Evolutionary conservation across 1,139 yeast genomes (phyloP), one percentile per base, ranked within the genome.

Genomic region (Geotrichum reessii): DNA sequence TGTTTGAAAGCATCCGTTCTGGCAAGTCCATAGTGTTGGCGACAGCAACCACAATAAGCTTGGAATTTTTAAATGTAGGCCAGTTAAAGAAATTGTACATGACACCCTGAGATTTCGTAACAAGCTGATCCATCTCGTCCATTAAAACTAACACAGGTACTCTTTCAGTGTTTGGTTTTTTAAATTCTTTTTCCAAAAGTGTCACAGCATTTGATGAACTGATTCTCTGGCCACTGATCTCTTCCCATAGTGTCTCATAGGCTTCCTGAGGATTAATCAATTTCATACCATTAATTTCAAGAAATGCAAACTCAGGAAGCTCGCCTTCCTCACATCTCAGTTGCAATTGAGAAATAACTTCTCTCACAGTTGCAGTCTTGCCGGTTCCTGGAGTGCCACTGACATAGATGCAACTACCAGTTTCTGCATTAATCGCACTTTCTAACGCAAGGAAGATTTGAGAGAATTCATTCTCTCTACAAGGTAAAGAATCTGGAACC

Each of bases 381-480:
- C 99, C 99, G 3, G 95, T 92, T 11, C 99, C 99, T 0, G 99
- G 99, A 0, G 97, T 91, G 1, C 99, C 99, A 72, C 97, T 89
- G 6, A 93, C 84, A 68, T 92, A 93, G 6, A 93, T 74, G 66
- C 97, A 89, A 21, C 93, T 82, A 0, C 99, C 98, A 1, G 86
- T 81, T 51, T 82, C 82, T 19, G 86, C 81, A 57, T 80, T 79
- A 40, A 93, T 82, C 0, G 97, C 90, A 55, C 84, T 79, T 66
- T 90, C 93, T n/a, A 93, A 71, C 53, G 84, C 83, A 57, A 82
- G 72, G 69, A 84, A 87, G 8, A 93, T 76, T 59, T 85, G 81
- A n/a, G 85, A 81, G 69, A 87, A 91, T 69, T 93, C 97, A 42
- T 82, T 81, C 63, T 91, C 98, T 62, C 99, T 80, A 62, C 98